Percentiles rank a stretch among this genome's conserved stretches.
Conservation (phyloP, 2,329 filamentous ascomycete species). For the Colletotrichum tabaci region DNA sequence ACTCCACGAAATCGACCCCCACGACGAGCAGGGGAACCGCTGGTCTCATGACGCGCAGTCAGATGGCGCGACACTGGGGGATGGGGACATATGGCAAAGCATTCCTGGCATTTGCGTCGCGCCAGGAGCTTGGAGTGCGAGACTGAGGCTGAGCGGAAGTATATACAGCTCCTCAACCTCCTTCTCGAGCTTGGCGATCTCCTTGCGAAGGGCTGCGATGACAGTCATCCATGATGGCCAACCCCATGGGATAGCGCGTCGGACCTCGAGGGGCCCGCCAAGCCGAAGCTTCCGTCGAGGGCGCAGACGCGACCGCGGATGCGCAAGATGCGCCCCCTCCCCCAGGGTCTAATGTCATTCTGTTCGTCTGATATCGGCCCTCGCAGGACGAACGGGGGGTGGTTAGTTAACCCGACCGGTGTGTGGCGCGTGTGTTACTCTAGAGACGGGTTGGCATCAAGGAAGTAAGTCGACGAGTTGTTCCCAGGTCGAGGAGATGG, state of each 20-base stretch:
- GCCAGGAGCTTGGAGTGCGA: neutral
- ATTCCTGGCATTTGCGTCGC: constrained; percentile 1
- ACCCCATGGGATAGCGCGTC: neutral
- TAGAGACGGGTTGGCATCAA: constrained; percentile 3
- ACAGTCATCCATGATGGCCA: neutral
- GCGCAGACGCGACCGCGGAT: constrained; percentile 6
- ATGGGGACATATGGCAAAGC: neutral
- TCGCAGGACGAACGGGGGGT: neutral
- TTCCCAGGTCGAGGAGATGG: neutral
- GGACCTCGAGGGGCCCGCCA: constrained; percentile 9
- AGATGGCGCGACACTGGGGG: constrained; percentile 5
- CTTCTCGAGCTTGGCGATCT: too few species aligned
- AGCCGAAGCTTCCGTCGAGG: constrained; percentile 12
- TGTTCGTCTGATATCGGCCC: constrained; percentile 25
- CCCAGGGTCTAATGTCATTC: neutral
- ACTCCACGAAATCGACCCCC: constrained; percentile 12
- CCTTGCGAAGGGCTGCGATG: too few species aligned
- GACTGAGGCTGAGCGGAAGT: neutral
- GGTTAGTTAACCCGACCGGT: neutral
- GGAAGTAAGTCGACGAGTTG: neutral
- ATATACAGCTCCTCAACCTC: too few species aligned
- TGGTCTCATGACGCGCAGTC: constrained; percentile 13
- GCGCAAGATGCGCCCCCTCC: neutral
- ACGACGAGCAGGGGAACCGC: constrained; percentile 15
- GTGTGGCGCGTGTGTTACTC: neutral